Percentiles rank a stretch among this genome's conserved stretches.
phyloP scores from a whole-genome alignment of 371 early-diverging fungal genomes.

The Furculomyces boomerangus region DNA sequence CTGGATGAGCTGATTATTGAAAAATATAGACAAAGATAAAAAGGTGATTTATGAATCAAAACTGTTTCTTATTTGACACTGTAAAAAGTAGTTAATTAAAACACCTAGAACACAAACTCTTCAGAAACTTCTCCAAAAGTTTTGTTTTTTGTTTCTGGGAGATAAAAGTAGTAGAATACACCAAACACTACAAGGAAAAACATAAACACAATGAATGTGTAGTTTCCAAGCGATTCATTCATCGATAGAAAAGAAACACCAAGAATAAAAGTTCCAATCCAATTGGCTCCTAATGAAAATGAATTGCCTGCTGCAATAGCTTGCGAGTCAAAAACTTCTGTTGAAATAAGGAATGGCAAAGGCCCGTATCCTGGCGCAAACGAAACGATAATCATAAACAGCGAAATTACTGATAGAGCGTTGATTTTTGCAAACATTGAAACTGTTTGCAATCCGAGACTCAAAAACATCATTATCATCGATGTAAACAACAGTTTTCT shows the following conservation, averaged over 20 bases:
- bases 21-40: too few relatives aligned
- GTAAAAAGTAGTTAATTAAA: too few relatives aligned
- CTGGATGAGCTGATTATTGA: too few relatives aligned
- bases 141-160: conserved; percentile 53
- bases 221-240: conserved; percentile 37
- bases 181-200: conserved; percentile 23
- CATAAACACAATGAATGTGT: conserved; percentile 60
- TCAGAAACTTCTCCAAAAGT: neutral
- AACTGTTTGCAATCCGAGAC: conserved; percentile 35
- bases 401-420: conserved; percentile 35
- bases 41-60: too few relatives aligned
- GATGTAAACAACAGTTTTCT: conserved; percentile 56
- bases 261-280: conserved; percentile 51
- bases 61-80: too few relatives aligned
- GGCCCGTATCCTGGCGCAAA: conserved; percentile 85
- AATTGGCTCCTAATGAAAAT: conserved; percentile 48
- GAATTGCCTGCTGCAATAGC: conserved; percentile 52
- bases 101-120: neutral
- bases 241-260: conserved; percentile 40
- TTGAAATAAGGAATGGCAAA: conserved; percentile 73
- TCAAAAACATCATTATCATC: conserved; percentile 35
- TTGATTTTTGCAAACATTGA: conserved; percentile 32
- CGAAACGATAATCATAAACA: conserved; percentile 59
- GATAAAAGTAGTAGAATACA: conserved; percentile 29
- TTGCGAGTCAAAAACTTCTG: conserved; percentile 60